Evolutionary conservation across 805 yeast genomes (phyloP), one percentile per base, ranked within the genome.

Genomic region (Nakazawaea wyomingensis): DNA sequence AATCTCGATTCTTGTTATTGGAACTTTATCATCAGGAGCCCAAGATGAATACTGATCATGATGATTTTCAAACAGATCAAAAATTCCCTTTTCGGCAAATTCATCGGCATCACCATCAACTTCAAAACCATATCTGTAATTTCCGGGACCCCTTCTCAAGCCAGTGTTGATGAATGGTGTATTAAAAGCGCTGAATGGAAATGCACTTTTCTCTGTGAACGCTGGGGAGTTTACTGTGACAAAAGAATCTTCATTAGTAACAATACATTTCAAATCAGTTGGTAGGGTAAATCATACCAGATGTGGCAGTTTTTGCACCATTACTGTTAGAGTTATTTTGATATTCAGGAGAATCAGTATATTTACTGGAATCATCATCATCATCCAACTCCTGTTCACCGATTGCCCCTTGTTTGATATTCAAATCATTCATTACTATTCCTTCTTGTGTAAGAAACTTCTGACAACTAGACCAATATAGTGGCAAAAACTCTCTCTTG

Each of bases 11-110:
- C 69, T 64, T 1, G 72, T 52, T 13, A 80, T 71, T 1, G 85
- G 85, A 3, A 68, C 65, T 2, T 62, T 54, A 3, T 56, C 59
- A 2, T 56, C 53, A 4, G 65, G 59, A 17, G 59, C 58, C 84
- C 85, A 80, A 6, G 74, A 55, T 1, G 84, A 80, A 53, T 72
- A 78, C 45, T 76, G 74, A 46, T 76, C 79, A 50, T 69, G 66
- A 38, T 65, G 56, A 37, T 57, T 60, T 20, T 68, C 72, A 48
- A 68, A 72, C 8, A 61, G 58, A 38, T 72, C 75, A 43, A 64
- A 67, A 19, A 72, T 55, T 2, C 64, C 67, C 21, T 57, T 55
- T 38, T 70, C 76, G 4, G 66, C 66, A 43, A 69, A 58, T 2
- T 55, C 51, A 21, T 65, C 69, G 5, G 68, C 69, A 16, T 64